Evolutionary conservation across 257 asterid species (phyloP).

Genomic region (Rauvolfia tetraphylla): DNA sequence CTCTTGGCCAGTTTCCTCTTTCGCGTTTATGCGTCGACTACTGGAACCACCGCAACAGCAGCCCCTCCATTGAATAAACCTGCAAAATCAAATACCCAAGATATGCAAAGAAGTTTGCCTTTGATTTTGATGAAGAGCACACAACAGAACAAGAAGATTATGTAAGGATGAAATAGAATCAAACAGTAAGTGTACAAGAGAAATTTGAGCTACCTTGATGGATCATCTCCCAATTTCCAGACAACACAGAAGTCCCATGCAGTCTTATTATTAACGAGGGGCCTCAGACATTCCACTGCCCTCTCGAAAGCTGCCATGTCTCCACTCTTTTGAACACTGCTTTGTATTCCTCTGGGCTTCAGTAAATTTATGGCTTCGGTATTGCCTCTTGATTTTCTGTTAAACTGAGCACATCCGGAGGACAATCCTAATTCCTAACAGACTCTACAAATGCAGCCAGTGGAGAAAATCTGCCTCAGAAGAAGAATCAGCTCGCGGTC

Average conservation of each 20-base stretch:
- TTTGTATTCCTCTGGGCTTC: conserved; percentile 28
- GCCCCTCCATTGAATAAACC: conserved; percentile 76
- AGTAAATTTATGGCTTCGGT: background rate
- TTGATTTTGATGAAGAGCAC: background rate
- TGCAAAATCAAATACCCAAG: conserved; percentile 22
- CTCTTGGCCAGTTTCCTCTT: conserved; percentile 37
- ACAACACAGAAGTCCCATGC: conserved; percentile 76
- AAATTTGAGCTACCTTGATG: conserved; percentile 50
- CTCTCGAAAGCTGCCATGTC: conserved; percentile 42
- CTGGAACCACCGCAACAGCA: conserved; percentile 77
- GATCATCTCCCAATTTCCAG: conserved; percentile 83
- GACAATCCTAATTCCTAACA: conserved; percentile 54
- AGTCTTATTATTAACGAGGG: conserved; percentile 39
- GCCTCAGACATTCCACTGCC: conserved; percentile 50
- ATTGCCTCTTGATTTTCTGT: background rate
- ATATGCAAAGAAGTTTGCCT: background rate
- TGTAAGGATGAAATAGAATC: background rate
- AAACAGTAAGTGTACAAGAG: background rate
- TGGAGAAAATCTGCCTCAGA: conserved; percentile 52
- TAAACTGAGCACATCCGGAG: conserved; percentile 18
- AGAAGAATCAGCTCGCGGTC: conserved; percentile 36
- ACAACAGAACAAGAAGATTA: background rate
- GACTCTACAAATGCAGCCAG: conserved; percentile 18
- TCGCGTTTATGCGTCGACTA: conserved; percentile 20
- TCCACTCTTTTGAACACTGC: conserved; percentile 36